Conservation (phyloP, 306 rosid genomes). For the Lupinus albus region DNA sequence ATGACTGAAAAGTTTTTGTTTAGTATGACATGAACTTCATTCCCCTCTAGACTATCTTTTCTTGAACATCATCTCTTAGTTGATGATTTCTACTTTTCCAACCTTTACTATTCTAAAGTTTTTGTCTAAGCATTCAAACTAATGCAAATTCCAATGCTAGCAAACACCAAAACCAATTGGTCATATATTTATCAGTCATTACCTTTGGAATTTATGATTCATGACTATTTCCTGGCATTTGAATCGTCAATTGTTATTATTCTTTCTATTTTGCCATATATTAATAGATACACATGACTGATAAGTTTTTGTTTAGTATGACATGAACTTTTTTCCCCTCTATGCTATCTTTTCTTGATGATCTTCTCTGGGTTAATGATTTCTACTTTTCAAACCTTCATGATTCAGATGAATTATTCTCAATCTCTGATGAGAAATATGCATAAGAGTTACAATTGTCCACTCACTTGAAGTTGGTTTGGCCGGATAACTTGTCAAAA, state of each 20-base stretch:
- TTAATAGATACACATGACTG: too few relatives aligned
- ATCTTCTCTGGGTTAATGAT: constrained; percentile 49
- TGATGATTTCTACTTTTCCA: constrained; percentile 70
- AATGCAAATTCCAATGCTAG: too few relatives aligned
- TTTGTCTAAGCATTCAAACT: too few relatives aligned
- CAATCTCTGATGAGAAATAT: constrained; percentile 64
- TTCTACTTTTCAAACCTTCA: constrained; percentile 59
- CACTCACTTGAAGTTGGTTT: too few relatives aligned
- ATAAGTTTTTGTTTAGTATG: constrained; percentile 16
- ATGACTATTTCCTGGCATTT: too few relatives aligned
- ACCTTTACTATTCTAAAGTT: too few relatives aligned
- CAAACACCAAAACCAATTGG: too few relatives aligned
- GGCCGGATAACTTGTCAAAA: too few relatives aligned
- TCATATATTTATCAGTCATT: too few relatives aligned
- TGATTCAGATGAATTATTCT: constrained; percentile 50
- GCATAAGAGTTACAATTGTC: constrained; percentile 57
- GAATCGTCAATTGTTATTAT: too few relatives aligned
- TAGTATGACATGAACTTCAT: constrained; percentile 37
- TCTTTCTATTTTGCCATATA: too few relatives aligned
- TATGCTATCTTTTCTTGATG: not conserved
- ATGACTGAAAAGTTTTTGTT: not conserved
- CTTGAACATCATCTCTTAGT: constrained; percentile 25
- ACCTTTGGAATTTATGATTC: too few relatives aligned
- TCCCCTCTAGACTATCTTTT: not conserved
- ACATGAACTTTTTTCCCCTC: constrained; percentile 23